Conservation (phyloP, 2,329 filamentous ascomycete genomes). For the Aureobasidium melanogenum region DNA sequence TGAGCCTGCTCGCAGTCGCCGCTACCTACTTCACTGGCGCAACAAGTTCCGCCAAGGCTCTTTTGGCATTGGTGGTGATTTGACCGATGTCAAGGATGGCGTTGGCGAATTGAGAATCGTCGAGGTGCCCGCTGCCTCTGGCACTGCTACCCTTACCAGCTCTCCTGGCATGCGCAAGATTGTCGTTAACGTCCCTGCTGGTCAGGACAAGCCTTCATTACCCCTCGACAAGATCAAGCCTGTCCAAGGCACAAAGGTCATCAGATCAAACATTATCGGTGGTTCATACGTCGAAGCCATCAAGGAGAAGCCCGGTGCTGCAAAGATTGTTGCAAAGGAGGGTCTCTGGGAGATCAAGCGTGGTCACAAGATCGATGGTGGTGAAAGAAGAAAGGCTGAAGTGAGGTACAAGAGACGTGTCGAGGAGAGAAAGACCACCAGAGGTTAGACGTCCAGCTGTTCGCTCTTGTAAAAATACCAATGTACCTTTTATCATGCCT, state of each 20-base stretch:
- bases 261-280: constrained; percentile 58
- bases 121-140: constrained; percentile 38
- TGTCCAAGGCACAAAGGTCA: constrained; percentile 58
- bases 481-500: not conserved
- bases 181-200: constrained; percentile 51
- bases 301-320: constrained; percentile 53
- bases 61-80: constrained; percentile 75
- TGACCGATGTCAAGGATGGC: constrained; percentile 60
- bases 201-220: constrained; percentile 41
- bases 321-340: constrained; percentile 62
- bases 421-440: constrained; percentile 65
- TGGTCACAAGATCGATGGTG: constrained; percentile 90
- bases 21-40: constrained; percentile 81
- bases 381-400: constrained; percentile 81
- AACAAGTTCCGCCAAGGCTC: constrained; percentile 71
- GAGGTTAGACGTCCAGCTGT: constrained; percentile 20
- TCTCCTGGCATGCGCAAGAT: constrained; percentile 48
- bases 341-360: constrained; percentile 87
- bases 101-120: constrained; percentile 50
- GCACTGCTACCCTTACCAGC: constrained; percentile 41
- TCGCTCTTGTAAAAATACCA: not conserved
- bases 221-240: constrained; percentile 38
- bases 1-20: constrained; percentile 71
- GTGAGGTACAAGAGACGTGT: constrained; percentile 78
- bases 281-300: constrained; percentile 67